Conservation (phyloP, 139 green algal species). For the Volvox africanus region DNA sequence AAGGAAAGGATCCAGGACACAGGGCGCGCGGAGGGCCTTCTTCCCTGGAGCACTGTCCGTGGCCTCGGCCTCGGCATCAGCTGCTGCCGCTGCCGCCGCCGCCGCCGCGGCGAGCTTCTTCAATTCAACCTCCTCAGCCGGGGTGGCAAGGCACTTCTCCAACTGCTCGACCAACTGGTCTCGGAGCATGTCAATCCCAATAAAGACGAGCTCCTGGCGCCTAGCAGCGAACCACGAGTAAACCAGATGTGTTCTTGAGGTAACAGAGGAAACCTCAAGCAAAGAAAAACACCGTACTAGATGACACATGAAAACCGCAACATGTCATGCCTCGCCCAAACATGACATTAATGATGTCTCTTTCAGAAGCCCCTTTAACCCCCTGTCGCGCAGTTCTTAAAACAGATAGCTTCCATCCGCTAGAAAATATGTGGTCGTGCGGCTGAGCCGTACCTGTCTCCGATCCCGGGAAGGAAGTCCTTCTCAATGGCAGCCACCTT, state of each 20-base stretch:
- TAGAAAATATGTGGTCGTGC: too few species aligned
- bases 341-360: too few species aligned
- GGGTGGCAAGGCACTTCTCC: conserved; percentile 74
- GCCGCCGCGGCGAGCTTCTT: conserved; percentile 7
- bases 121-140: conserved; percentile 36
- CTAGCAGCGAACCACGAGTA: background rate
- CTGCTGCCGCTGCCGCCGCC: background rate
- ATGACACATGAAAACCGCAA: too few species aligned
- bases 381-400: too few species aligned
- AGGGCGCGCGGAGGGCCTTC: background rate
- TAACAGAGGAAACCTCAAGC: too few species aligned
- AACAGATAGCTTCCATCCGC: too few species aligned
- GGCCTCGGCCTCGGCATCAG: too few species aligned
- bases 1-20: conserved; percentile 65
- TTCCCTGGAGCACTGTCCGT: too few species aligned
- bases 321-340: too few species aligned
- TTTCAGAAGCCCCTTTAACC: too few species aligned
- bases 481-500: conserved; percentile 53
- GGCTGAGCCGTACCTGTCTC: conserved; percentile 34
- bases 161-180: conserved; percentile 62
- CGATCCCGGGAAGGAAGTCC: conserved; percentile 48
- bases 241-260: too few species aligned
- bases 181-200: conserved; percentile 72
- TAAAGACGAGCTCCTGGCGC: conserved; percentile 88
- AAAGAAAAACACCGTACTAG: too few species aligned